A percentile compares a stretch with the other conserved stretches of the same genome.
Evolutionary conservation across 306 rosid genomes (phyloP).

Genomic region (Ormosia semicastrata): DNA sequence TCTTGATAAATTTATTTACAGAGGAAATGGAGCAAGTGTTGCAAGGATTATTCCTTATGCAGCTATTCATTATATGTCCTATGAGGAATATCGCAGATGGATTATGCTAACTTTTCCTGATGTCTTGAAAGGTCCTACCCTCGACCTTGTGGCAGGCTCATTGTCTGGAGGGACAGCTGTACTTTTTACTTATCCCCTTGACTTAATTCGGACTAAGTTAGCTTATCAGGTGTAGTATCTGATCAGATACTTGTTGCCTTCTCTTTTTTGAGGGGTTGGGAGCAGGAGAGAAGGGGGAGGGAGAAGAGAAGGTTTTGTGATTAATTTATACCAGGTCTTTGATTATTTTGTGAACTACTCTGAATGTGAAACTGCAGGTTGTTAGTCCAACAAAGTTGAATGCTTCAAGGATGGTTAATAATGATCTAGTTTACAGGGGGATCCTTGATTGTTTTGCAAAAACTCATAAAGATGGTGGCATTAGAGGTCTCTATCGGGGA

Average conservation of each 20-base stretch:
- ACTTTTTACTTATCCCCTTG: slow-evolving; percentile 88
- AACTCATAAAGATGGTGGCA: slow-evolving; percentile 73
- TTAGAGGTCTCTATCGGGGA: slow-evolving; percentile 90
- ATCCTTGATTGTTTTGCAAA: slow-evolving; percentile 79
- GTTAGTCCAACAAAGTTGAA: slow-evolving; percentile 61
- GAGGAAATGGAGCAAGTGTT: slow-evolving; percentile 97
- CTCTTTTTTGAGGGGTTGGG: background rate
- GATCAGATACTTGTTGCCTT: background rate
- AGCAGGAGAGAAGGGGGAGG: background rate
- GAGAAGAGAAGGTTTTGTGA: background rate
- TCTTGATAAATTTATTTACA: slow-evolving; percentile 33
- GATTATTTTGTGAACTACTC: background rate
- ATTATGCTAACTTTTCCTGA: slow-evolving; percentile 72
- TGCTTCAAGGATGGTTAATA: slow-evolving; percentile 36
- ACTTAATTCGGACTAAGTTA: slow-evolving; percentile 84
- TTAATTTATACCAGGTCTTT: background rate
- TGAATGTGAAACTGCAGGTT: slow-evolving; percentile 51
- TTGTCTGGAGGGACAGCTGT: slow-evolving; percentile 95
- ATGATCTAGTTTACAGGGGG: slow-evolving; percentile 67
- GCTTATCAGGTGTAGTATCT: slow-evolving; percentile 79
- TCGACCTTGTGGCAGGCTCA: slow-evolving; percentile 96
- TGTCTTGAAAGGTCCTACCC: slow-evolving; percentile 74
- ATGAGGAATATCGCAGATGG: slow-evolving; percentile 90
- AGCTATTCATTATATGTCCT: slow-evolving; percentile 86
- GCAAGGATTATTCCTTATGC: slow-evolving; percentile 98